phyloP scores from a whole-genome alignment of 2,329 filamentous ascomycete species.

The Conoideocrella luteorostrata region DNA sequence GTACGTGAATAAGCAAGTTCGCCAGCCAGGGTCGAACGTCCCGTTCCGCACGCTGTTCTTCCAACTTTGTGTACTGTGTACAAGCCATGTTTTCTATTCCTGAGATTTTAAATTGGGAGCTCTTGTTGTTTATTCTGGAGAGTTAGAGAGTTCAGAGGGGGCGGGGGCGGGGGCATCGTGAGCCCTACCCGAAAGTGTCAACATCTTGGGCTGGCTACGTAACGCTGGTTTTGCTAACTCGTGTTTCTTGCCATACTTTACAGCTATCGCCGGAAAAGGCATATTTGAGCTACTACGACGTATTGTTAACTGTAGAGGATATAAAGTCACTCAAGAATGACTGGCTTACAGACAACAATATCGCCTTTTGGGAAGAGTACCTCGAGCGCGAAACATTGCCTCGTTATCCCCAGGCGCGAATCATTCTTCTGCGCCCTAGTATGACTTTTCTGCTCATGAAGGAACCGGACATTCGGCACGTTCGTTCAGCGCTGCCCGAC shows the following conservation, averaged over 20 bases:
- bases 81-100: no score
- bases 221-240: no score
- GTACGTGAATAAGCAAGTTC: no score
- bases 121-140: no score
- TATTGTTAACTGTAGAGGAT: slow-evolving; percentile 72
- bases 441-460: slow-evolving; percentile 91
- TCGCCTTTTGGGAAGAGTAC: slow-evolving; percentile 97
- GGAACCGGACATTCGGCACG: slow-evolving; percentile 49
- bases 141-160: no score
- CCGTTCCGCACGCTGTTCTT: no score
- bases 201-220: no score
- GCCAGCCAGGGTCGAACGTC: no score
- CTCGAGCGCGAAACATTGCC: slow-evolving; percentile 83
- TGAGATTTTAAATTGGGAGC: no score
- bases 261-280: slow-evolving; percentile 43
- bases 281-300: slow-evolving; percentile 36
- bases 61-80: no score
- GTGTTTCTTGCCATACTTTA: background rate
- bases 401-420: slow-evolving; percentile 74
- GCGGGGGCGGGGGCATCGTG: no score
- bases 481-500: slow-evolving; percentile 68
- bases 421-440: slow-evolving; percentile 82
- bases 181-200: slow-evolving; percentile 8
- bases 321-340: slow-evolving; percentile 82
- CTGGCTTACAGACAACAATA: slow-evolving; percentile 97